These are phyloP conservation scores for Dichomitus squalens DNA, from an alignment of 1,284 basidiomycete species.

Conservation along the genomic window DNA sequence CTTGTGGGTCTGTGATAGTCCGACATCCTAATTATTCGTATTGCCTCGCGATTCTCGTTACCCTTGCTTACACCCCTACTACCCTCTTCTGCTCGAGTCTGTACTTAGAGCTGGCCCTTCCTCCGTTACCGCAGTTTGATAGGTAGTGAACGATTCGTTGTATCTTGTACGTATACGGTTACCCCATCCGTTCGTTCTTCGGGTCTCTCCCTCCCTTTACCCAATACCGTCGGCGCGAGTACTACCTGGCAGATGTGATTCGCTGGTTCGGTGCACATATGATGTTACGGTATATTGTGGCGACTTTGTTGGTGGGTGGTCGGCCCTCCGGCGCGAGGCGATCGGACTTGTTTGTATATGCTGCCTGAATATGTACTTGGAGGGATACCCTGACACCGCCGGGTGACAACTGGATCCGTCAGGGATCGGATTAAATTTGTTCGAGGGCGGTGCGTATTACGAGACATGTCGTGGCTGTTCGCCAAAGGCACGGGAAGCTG, in stretches of 20 bases:
- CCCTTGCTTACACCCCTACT: not conserved
- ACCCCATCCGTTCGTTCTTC: not conserved
- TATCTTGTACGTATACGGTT: slow-evolving; percentile 19
- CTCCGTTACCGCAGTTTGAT: not conserved
- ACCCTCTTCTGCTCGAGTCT: not conserved
- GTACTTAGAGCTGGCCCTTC: not conserved
- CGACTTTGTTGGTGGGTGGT: not conserved
- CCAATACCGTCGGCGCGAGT: not conserved
- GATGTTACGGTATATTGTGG: not conserved
- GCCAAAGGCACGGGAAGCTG: no score
- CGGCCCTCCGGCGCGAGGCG: not conserved
- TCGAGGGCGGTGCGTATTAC: no score
- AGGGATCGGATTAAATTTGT: no score
- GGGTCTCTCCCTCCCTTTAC: not conserved
- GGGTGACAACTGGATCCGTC: no score
- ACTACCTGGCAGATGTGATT: not conserved
- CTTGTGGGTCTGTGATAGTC: slow-evolving; percentile 52
- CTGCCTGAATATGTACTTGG: not conserved
- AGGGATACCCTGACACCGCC: not conserved
- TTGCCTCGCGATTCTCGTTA: not conserved
- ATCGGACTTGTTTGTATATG: not conserved
- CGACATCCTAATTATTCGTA: slow-evolving; percentile 10
- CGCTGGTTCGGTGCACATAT: slow-evolving; percentile 18
- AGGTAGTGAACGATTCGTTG: slow-evolving; percentile 15
- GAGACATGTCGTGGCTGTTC: no score